Evolutionary conservation across 805 yeast genomes (phyloP), one percentile per base, ranked within the genome.

Genomic region (Spathaspora girioi): DNA sequence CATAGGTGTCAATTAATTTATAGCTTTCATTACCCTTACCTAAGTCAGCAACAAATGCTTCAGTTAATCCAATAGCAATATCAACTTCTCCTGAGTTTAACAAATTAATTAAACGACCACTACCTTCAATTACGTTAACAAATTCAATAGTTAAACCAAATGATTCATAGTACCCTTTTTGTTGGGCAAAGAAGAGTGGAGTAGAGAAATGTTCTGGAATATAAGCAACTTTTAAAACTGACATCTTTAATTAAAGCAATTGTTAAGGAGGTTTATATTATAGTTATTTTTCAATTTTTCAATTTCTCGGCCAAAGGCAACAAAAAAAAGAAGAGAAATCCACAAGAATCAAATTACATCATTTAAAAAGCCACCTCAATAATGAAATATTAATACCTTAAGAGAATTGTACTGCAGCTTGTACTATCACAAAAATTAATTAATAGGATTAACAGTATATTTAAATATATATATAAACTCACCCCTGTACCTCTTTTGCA

Each of bases 141-240:
- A 85, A 69, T 56, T 86, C 84, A 46, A 87, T 79, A 2, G 78
- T 76, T 7, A 89, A 58, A 2, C 80, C 82, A 32, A 68, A 62
- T 7, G 68, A 67, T 5, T 64, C 65, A 62, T 80, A 88, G 60
- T 66, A 85, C 0, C 85, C 85, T 46, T 88, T 76, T 45, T 71
- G 54, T 53, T 76, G 62, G 4, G 96, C 96, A 61, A 89, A 81
- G 54, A 83, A 83, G 56, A 91, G 71, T 4, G 97, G 97, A 0
- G 97, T 87, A 40, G 94, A 84, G 62, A 90, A 92, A 64, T 92
- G 97, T 67, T 91, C 97, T 2, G 97, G 97, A 48, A 91, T 83
- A 69, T 81, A 87, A 2, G 97, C 97, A 27, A 91, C 87, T 61
- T 66, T 81, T 29, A 83, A 57, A 18, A 31, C 40, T 11, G 44